These are phyloP conservation scores for Raffaelea ambrosiae DNA, from an alignment of 2,329 filamentous ascomycete species.

Conservation along the genomic window DNA sequence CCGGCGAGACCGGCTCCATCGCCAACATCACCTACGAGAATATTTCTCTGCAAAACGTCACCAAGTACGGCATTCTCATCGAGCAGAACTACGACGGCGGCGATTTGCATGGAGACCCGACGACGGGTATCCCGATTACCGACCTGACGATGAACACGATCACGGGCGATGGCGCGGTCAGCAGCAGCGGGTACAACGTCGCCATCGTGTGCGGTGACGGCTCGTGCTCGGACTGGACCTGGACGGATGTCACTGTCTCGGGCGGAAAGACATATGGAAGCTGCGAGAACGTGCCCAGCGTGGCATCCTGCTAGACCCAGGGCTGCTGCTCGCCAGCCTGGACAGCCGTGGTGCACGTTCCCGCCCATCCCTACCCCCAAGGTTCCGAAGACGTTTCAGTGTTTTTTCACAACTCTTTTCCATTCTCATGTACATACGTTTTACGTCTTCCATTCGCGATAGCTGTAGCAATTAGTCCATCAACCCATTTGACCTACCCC, in stretches of 20 bases:
- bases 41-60: slow-evolving; percentile 40
- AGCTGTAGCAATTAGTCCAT: too few species aligned
- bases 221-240: slow-evolving; percentile 27
- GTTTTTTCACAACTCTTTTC: too few species aligned
- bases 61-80: slow-evolving; percentile 47
- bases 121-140: slow-evolving; percentile 30
- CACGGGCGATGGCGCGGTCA: slow-evolving; percentile 24
- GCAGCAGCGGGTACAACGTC: slow-evolving; percentile 26
- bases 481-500: too few species aligned
- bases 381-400: too few species aligned
- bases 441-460: too few species aligned
- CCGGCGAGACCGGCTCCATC: slow-evolving; percentile 41
- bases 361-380: too few species aligned
- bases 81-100: slow-evolving; percentile 50
- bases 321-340: too few species aligned
- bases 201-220: slow-evolving; percentile 25
- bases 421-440: too few species aligned
- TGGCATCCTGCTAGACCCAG: slow-evolving; percentile 4
- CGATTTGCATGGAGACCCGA: slow-evolving; percentile 23
- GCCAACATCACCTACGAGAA: slow-evolving; percentile 41
- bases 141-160: slow-evolving; percentile 37
- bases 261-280: slow-evolving; percentile 22
- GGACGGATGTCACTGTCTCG: slow-evolving; percentile 24
- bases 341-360: too few species aligned
- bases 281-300: slow-evolving; percentile 9